Base-by-base conservation (phyloP, 176 grass and related monocot species). In the Aegilops umbellulata region DNA sequence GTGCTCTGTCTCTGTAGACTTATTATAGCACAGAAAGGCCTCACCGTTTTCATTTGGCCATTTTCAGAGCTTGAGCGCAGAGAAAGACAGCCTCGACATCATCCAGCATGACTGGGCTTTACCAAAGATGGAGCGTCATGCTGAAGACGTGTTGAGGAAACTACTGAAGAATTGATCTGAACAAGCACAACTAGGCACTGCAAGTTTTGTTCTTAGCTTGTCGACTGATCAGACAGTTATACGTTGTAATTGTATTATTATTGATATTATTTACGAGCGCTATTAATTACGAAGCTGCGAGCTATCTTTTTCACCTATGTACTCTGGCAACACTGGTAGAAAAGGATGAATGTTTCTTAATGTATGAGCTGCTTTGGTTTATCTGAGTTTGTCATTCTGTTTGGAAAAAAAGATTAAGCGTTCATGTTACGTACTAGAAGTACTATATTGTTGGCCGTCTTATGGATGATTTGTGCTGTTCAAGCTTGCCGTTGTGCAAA, bases 81-180 rank as follows among this genome's bases (percentile, higher is more conserved):
- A 99, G 90, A 97, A 99, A 82, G 97, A 99, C 65, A 97, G 87
- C 82, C 83, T 97, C n/a, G 94, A 97, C 74, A 97, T 99, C 71
- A 90, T 99, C 77, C 97, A 99, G 74, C 97, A 99, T 78, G 97
- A 99, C 66, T 99, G 97, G 97, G 85, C 74, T 80, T 88, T 99
- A 70, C 92, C 92, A 3, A 99, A 90, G 72, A 91, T 96, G 86
- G 97, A 99, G 80, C 85, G 49, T 76, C 92, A 83, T 41, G 94
- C 97, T 36, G 88, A 97, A 79, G 86, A 94, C 15, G 80, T 93
- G 49, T 83, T 99, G 71, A 92, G 69, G 82, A 90, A 91, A 73
- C 80, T 99, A 55, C 53, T 94, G 55, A 99, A 94, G 87, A 94
- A 95, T 67, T 93, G 77, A 87, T 49, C 4, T 31, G 61, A 76